Evolutionary conservation across 2,329 filamentous ascomycete genomes (phyloP).

Genomic region (Cordyceps sp.): DNA sequence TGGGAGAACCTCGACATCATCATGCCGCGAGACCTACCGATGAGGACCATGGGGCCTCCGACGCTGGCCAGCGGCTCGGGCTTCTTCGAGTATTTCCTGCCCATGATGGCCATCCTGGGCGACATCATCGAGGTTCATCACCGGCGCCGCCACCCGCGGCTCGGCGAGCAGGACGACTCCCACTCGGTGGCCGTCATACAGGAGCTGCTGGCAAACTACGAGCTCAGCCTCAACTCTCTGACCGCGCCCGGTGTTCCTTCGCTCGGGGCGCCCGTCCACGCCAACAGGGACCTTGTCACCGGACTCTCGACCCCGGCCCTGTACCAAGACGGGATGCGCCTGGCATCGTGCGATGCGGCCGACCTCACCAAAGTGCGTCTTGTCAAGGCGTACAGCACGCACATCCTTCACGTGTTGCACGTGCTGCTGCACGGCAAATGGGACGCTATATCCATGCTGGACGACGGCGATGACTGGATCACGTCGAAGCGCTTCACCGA

Average conservation of each 20-base stretch:
- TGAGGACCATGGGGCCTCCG: slow-evolving; percentile 19
- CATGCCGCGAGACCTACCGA: slow-evolving; percentile 13
- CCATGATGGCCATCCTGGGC: slow-evolving; percentile 29
- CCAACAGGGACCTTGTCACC: slow-evolving; percentile 2
- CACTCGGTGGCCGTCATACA: slow-evolving; percentile 17
- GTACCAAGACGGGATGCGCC: neutral
- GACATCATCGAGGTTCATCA: slow-evolving; percentile 31
- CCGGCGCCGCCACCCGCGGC: slow-evolving; percentile 22
- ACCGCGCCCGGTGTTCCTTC: neutral
- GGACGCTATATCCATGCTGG: slow-evolving; percentile 31
- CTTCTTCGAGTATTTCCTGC: slow-evolving; percentile 32
- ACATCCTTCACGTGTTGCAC: slow-evolving; percentile 29
- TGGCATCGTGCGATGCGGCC: slow-evolving; percentile 4
- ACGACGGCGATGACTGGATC: slow-evolving; percentile 31
- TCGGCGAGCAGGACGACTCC: slow-evolving; percentile 18
- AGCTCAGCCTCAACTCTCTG: slow-evolving; percentile 19
- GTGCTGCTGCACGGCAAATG: slow-evolving; percentile 31
- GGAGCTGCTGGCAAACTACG: slow-evolving; percentile 19
- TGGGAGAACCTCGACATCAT: slow-evolving; percentile 22
- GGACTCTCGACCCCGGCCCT: slow-evolving; percentile 4
- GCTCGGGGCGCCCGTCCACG: slow-evolving; percentile 1
- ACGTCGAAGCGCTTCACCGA: slow-evolving; percentile 25
- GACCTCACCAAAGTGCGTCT: slow-evolving; percentile 18
- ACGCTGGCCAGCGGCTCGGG: slow-evolving; percentile 21
- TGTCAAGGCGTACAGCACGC: slow-evolving; percentile 28